phyloP scores from a whole-genome alignment of 2,329 filamentous ascomycete genomes.

The Triangularia setosa region DNA sequence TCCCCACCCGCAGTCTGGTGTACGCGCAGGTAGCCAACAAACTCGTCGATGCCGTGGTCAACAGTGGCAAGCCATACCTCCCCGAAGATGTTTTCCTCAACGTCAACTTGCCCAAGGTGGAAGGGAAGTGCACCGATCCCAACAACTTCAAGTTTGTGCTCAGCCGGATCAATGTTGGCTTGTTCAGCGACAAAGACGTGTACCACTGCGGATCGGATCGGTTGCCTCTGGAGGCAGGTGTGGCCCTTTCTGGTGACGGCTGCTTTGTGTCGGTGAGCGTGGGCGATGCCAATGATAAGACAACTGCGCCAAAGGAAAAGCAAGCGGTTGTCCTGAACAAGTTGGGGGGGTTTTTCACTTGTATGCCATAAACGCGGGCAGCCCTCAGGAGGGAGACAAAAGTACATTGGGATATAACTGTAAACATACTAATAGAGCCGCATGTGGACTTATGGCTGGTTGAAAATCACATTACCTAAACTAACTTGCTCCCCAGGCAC shows the following conservation, averaged over 20 bases:
- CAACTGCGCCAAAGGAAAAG: conserved; percentile 48
- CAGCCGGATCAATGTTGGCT: conserved; percentile 55
- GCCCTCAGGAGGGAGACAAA: too few relatives aligned
- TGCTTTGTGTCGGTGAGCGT: conserved; percentile 64
- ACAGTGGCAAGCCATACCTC: conserved; percentile 58
- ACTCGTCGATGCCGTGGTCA: conserved; percentile 53
- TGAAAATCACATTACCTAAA: too few relatives aligned
- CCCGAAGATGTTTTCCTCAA: conserved; percentile 60
- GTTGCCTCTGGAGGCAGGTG: conserved; percentile 56
- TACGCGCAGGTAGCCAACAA: conserved; percentile 61
- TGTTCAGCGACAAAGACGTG: conserved; percentile 53
- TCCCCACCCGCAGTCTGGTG: conserved; percentile 51
- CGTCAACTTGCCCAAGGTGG: conserved; percentile 62
- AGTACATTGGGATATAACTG: too few relatives aligned
- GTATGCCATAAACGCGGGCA: conserved; percentile 18
- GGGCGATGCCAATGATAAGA: conserved; percentile 57
- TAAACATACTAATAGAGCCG: too few relatives aligned
- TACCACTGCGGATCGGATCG: conserved; percentile 51
- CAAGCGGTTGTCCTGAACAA: conserved; percentile 51
- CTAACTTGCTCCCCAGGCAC: too few relatives aligned
- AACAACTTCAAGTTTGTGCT: conserved; percentile 61
- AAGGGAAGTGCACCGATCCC: conserved; percentile 45
- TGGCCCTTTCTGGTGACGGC: conserved; percentile 44
- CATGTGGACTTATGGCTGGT: too few relatives aligned
- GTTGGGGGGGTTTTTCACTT: conserved; percentile 32